Base-by-base conservation (phyloP, 2,329 filamentous ascomycete species). In the Microsporum canis region DNA sequence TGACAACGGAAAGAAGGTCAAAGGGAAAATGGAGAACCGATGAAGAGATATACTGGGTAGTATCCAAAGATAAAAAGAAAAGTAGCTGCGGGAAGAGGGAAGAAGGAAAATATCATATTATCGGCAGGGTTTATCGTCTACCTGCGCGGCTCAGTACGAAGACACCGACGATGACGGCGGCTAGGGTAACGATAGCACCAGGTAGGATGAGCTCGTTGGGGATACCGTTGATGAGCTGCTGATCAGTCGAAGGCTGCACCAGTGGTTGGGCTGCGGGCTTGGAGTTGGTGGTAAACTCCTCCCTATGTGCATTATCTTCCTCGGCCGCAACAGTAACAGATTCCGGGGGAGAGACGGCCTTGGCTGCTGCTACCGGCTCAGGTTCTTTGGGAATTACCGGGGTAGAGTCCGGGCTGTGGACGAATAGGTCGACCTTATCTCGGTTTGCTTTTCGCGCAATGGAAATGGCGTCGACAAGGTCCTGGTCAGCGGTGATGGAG, bases 401-500 rank as follows among this genome's bases (percentile, higher is more conserved):
- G n/a, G 92, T 85, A 76, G 94, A 88, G 65, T 91, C 85, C 0
- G 92, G 91, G 68, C 99, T 88, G 72, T 99, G 94, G 10, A 97
- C 91, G 69, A 96, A 97, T 14, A 99, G 82, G 69, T 99, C 94
- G 23, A 99, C 94, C 80, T 99, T 99, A 67, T 97, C 94, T 53
- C 85, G 86, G 67, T 80, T 84, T 53, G 83, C 82, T 62, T 88
- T 85, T 63, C 89, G 87, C 3, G 92, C 89, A 33, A 97, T 82
- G 23, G 86, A 80, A 66, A 99, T 89, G 1, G 94, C 91, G 75
- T 99, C 94, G 1, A 94, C 77, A 47, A 99, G 82, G 71, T 99
- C 94, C 66, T 92, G 87, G 70, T 97, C 91, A 0, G 92, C 95
- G 8, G 94, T 99, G 72, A 99, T 96, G 45, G 91, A 96, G 14